Base-by-base conservation (phyloP, 495 filamentous ascomycete species). In the Friedmanniomyces endolithicus region DNA sequence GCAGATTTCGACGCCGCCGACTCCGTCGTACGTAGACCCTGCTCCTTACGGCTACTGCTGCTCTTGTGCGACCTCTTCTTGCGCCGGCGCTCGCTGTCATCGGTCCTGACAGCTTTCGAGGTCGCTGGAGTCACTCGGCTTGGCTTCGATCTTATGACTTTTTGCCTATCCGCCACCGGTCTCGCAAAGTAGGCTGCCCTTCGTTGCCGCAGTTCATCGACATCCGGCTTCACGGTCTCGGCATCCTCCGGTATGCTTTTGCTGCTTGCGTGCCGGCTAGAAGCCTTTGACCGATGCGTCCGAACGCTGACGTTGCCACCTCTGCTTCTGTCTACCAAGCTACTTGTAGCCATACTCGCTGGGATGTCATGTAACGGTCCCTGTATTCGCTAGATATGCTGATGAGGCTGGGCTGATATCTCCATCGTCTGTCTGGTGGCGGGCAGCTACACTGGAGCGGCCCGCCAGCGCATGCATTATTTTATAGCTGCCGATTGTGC, bases 131-230 rank as follows among this genome's bases (percentile, higher is more conserved):
- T 19, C 1, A 54, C 39, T 12, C 27, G 52, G 9, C 29, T 31
- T 9, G 52, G 1, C 19, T 25, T 50, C 6, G 47, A 37, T 23
- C 49, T 37, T 8, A 58, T 53, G 43, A 58, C 19, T 29, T 58
- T 58, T 24, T 53, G 48, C 27, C 55, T 19, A 17, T 58, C 55
- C 23, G 40, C 48, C 11, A 40, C 22, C 11, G 48, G 48, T 17
- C 49, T 29, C 12, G 19, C 50, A 47, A 52, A 58, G 39, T 58
- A 58, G 44, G 49, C 49, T 11, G 48, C 55, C 40, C 55, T 19
- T 22, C 20, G 40, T 22, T 45, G 37, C 22, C 59, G 54, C 2
- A 61, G 12, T 27, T 61, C 54, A 14, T 50, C 55, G 3, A 50
- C 27, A 47, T 61, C 59, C 20, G 50, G 58, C 50, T 57, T 49